Percentiles rank a stretch among this genome's conserved stretches.
Evolutionary conservation across 2,329 filamentous ascomycete species (phyloP).

Genomic region (Bipolaris sorokiniana): DNA sequence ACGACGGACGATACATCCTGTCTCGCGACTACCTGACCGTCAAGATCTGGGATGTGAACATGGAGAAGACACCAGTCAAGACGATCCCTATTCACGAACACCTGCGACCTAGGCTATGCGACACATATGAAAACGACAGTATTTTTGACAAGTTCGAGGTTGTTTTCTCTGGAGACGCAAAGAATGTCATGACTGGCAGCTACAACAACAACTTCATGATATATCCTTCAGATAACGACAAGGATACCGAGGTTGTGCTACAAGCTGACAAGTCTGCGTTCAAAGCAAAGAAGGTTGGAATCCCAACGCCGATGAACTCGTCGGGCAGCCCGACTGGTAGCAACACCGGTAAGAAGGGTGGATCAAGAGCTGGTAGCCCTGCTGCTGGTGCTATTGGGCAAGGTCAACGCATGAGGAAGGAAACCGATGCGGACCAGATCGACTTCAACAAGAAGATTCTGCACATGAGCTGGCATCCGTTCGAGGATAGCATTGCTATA

Average conservation of each 20-base stretch:
- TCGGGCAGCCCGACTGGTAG: slow-evolving; percentile 75
- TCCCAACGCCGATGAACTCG: slow-evolving; percentile 93
- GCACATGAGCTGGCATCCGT: slow-evolving; percentile 99
- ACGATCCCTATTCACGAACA: slow-evolving; percentile 99
- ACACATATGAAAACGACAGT: slow-evolving; percentile 98
- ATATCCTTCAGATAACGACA: slow-evolving; percentile 93
- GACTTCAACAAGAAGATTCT: slow-evolving; percentile 99
- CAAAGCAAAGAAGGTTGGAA: slow-evolving; percentile 99
- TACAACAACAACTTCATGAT: slow-evolving; percentile 99
- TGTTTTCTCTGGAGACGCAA: slow-evolving; percentile 95
- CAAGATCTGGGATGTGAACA: slow-evolving; percentile 99
- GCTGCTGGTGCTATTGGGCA: slow-evolving; percentile 73
- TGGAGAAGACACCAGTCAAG: slow-evolving; percentile 97
- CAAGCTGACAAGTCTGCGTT: slow-evolving; percentile 99
- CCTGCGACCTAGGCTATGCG: slow-evolving; percentile 88
- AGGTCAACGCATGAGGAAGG: slow-evolving; percentile 95
- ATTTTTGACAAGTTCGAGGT: slow-evolving; percentile 99
- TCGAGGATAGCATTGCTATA: slow-evolving; percentile 99
- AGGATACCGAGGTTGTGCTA: slow-evolving; percentile 95
- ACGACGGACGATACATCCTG: slow-evolving; percentile 95
- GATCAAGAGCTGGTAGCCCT: slow-evolving; percentile 86
- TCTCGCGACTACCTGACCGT: slow-evolving; percentile 98
- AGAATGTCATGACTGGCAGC: slow-evolving; percentile 99
- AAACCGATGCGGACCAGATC: slow-evolving; percentile 98
- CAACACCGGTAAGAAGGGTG: slow-evolving; percentile 78